Percentiles rank a stretch among this genome's conserved stretches.
phyloP scores from a whole-genome alignment of 768 basidiomycete species.

The Leccinum subtestaceum region DNA sequence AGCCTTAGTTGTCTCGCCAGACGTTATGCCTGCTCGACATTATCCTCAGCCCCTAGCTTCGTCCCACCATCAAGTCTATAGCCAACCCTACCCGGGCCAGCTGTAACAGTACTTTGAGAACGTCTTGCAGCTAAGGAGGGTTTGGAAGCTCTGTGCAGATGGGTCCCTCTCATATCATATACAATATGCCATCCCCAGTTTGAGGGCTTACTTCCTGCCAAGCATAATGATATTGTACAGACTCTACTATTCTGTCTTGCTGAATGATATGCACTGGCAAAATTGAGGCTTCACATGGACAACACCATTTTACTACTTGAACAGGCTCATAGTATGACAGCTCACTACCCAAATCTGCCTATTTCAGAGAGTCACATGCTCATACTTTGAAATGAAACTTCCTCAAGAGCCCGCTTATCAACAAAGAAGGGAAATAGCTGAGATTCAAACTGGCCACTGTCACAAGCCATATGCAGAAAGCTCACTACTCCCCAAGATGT shows the following conservation, averaged over 20 bases:
- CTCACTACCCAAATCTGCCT: not conserved
- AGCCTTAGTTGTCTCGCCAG: no score
- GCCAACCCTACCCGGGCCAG: no score
- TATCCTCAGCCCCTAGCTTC: no score
- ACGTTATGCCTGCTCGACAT: no score
- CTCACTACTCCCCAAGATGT: not conserved
- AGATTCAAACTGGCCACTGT: not conserved
- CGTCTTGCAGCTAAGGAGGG: constrained; percentile 34
- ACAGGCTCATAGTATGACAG: not conserved
- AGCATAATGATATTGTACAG: not conserved
- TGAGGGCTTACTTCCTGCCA: constrained; percentile 27
- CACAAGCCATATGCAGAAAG: not conserved
- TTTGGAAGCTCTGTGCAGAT: not conserved
- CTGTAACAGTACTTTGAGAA: constrained; percentile 36
- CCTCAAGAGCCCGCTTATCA: constrained; percentile 3
- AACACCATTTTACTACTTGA: not conserved
- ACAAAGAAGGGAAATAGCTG: not conserved
- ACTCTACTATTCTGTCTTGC: not conserved
- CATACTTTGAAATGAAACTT: not conserved
- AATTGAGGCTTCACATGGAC: not conserved
- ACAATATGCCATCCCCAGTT: constrained; percentile 31
- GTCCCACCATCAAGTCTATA: no score
- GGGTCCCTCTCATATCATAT: not conserved
- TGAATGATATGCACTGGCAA: not conserved
- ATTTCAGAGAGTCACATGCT: not conserved